Conservation (phyloP, 306 rosid species). For the Quercus wislizeni region DNA sequence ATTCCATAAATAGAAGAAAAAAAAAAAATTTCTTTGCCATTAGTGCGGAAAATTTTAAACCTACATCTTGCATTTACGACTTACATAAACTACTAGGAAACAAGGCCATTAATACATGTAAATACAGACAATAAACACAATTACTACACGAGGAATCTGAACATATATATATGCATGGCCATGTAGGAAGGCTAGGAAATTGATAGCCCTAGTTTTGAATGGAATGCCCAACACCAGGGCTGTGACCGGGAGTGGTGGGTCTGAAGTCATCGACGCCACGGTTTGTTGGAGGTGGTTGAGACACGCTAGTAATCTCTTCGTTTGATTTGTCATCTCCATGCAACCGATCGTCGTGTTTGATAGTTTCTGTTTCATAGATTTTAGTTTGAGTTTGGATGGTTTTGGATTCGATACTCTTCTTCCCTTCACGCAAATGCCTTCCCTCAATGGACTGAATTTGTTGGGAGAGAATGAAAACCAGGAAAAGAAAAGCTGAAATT, state of each 20-base stretch:
- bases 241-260: slow-evolving; percentile 69
- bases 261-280: slow-evolving; percentile 38
- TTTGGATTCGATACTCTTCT: neutral
- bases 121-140: too few species aligned
- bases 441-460: slow-evolving; percentile 25
- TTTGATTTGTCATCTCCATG: neutral
- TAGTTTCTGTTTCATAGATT: neutral
- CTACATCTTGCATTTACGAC: too few species aligned
- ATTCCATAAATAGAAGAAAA: too few species aligned
- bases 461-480: slow-evolving; percentile 21
- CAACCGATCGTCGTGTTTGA: neutral
- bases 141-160: too few species aligned
- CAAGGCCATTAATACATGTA: too few species aligned
- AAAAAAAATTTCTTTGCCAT: too few species aligned
- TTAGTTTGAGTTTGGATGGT: slow-evolving; percentile 10
- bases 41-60: too few species aligned
- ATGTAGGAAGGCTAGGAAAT: too few species aligned
- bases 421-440: slow-evolving; percentile 26
- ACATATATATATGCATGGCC: too few species aligned
- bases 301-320: neutral
- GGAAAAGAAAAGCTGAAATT: neutral
- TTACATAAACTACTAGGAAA: too few species aligned
- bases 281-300: slow-evolving; percentile 13
- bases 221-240: slow-evolving; percentile 67
- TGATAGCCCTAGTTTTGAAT: slow-evolving; percentile 21